phyloP scores from a whole-genome alignment of 495 filamentous ascomycete species.

The Lophiotrema nucula region DNA sequence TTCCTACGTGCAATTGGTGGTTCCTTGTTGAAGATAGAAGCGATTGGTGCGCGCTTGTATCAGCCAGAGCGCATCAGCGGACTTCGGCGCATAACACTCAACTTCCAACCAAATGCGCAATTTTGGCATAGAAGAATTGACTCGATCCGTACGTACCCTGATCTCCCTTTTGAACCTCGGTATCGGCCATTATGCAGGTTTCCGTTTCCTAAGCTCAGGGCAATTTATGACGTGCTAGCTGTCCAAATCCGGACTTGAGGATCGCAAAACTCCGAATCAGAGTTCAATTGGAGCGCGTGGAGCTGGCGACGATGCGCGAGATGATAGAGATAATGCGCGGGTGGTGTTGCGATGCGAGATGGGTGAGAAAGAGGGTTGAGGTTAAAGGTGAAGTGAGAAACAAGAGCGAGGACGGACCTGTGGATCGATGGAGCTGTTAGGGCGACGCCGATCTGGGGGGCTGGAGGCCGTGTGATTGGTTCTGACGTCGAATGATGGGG shows the following conservation, averaged over 20 bases:
- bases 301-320: slow-evolving; percentile 12
- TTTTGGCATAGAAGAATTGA: background rate
- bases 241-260: background rate
- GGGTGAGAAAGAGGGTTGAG: slow-evolving; percentile 15
- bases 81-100: background rate
- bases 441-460: slow-evolving; percentile 17
- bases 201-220: background rate
- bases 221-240: slow-evolving; percentile 23
- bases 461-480: no score
- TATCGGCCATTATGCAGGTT: slow-evolving; percentile 41
- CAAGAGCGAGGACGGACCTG: slow-evolving; percentile 1
- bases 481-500: slow-evolving; percentile 11
- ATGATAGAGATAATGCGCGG: slow-evolving; percentile 21
- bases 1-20: background rate
- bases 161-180: slow-evolving; percentile 46
- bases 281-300: slow-evolving; percentile 25
- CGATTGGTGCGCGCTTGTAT: background rate
- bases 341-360: slow-evolving; percentile 10
- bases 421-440: slow-evolving; percentile 18
- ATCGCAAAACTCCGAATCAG: slow-evolving; percentile 11
- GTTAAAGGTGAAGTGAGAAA: no score
- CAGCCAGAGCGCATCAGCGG: slow-evolving; percentile 8
- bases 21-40: no score
- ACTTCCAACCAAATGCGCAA: background rate
- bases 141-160: slow-evolving; percentile 39